A percentile compares a stretch with the other conserved stretches of the same genome.
These are phyloP conservation scores for Apiotrichum sp. DNA, from an alignment of 1,284 basidiomycete genomes.

Conservation along the genomic window DNA sequence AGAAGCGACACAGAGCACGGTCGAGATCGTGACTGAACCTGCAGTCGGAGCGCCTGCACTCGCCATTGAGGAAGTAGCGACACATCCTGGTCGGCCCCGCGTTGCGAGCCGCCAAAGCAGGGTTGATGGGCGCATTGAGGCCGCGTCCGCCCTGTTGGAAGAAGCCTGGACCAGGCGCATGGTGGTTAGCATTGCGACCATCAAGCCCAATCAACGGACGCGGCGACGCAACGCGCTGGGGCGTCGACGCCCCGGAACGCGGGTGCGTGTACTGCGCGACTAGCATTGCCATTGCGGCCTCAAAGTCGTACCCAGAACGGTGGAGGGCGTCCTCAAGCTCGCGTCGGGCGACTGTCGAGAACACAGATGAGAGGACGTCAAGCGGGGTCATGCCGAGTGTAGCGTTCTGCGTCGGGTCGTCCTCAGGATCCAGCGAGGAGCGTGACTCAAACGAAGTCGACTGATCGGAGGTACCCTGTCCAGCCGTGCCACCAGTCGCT, in stretches of 20 bases:
- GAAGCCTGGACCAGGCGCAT: conserved; percentile 35
- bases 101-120: conserved; percentile 28
- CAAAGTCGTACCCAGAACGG: conserved; percentile 86
- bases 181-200: conserved; percentile 19
- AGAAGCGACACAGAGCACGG: conserved; percentile 90
- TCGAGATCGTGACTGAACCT: conserved; percentile 92
- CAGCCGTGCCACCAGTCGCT: not conserved
- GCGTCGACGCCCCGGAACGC: conserved; percentile 41
- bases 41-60: conserved; percentile 92
- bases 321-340: conserved; percentile 90
- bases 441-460: conserved; percentile 44
- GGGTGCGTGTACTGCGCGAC: conserved; percentile 58
- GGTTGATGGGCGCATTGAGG: conserved; percentile 27
- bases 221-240: conserved; percentile 35
- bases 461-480: not conserved
- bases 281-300: conserved; percentile 85
- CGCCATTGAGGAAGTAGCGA: conserved; percentile 91
- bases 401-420: conserved; percentile 23
- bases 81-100: conserved; percentile 61
- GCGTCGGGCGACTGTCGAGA: conserved; percentile 75
- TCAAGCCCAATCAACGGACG: conserved; percentile 32
- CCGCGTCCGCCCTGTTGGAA: conserved; percentile 39
- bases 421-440: conserved; percentile 43
- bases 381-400: conserved; percentile 88
- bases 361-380: conserved; percentile 88